Evolutionary conservation across 2,329 filamentous ascomycete species (phyloP), one percentile per base, ranked within the genome.

Genomic region (Scytalidium sp.): DNA sequence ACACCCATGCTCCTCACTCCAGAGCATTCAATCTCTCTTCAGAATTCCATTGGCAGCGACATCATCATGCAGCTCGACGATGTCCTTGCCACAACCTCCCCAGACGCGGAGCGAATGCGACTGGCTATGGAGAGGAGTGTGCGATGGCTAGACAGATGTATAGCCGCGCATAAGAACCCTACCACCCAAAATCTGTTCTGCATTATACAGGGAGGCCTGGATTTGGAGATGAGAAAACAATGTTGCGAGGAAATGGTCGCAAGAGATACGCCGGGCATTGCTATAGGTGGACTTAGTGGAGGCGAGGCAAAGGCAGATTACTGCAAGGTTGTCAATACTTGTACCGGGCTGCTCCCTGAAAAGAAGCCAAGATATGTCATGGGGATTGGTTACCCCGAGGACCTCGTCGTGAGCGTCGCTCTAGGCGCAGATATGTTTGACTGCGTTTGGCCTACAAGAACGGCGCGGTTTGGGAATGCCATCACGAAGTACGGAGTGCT

Each of bases 41-140:
- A 99, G 67, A 97, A 99, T 70, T 93, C 87, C 48, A 99, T 99
- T 63, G 94, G 94, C 56, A 96, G 90, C 56, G 94, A 99, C 70
- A 97, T 99, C 60, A 97, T 97, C 58, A 99, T 99, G 95, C 95
- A 99, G 71, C 84, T 99, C 3, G 94, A 99, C 75, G 95, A 99
- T 69, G 95, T 99, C 13, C 87, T 99, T 46, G 93, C 91, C 23
- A 97, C 94, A 0, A 99, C 94, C 0, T 97, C 91, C 0, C 93
- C 93, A 0, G 94, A 99, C 68, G 76, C 82, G 49, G 85, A 76
- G 19, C 86, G 95, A 47, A 97, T 99, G 83, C 83, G 86, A 54
- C 90, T 96, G 69, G 94, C 94, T 45, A 97, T 97, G 92, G 81
- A 94, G 64, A 86, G 94, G 49, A 96, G 90, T 48, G 83, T 99